phyloP scores from a whole-genome alignment of 2,329 filamentous ascomycete species.

The Thelonectria rubi region DNA sequence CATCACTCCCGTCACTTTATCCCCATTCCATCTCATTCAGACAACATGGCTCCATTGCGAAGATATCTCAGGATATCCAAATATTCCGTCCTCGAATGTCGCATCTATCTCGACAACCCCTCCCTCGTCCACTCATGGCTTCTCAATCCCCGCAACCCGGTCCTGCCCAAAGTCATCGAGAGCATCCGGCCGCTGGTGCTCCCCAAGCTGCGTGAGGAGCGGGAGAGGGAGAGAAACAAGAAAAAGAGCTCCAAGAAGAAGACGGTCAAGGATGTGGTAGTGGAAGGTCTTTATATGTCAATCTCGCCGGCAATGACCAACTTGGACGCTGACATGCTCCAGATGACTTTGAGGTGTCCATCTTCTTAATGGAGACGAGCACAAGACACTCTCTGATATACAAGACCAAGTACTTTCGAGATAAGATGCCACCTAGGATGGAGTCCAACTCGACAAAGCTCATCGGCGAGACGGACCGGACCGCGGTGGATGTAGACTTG shows the following conservation, averaged over 20 bases:
- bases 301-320: not conserved
- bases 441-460: conserved; percentile 71
- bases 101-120: conserved; percentile 94
- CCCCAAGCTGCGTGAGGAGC: conserved; percentile 91
- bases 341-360: conserved; percentile 96
- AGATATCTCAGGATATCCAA: conserved; percentile 92
- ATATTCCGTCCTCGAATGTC: conserved; percentile 94
- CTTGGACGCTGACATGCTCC: conserved; percentile 31
- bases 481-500: conserved; percentile 62
- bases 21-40: conserved; percentile 14
- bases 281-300: conserved; percentile 66
- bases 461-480: conserved; percentile 63
- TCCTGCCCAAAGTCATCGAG: conserved; percentile 84
- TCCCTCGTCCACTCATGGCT: conserved; percentile 85
- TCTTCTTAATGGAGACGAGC: conserved; percentile 88
- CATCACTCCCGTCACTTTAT: conserved; percentile 11
- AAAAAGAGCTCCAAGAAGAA: conserved; percentile 77
- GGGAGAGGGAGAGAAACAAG: conserved; percentile 65
- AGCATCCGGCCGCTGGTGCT: conserved; percentile 86
- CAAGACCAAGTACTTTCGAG: conserved; percentile 82
- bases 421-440: conserved; percentile 61
- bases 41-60: conserved; percentile 82
- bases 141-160: conserved; percentile 76
- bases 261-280: conserved; percentile 86
- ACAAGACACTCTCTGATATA: conserved; percentile 87